Percentiles rank a stretch among this genome's conserved stretches.
These are phyloP conservation scores for Paspalum notatum DNA, from an alignment of 176 grass and related monocot genomes.

Conservation along the genomic window DNA sequence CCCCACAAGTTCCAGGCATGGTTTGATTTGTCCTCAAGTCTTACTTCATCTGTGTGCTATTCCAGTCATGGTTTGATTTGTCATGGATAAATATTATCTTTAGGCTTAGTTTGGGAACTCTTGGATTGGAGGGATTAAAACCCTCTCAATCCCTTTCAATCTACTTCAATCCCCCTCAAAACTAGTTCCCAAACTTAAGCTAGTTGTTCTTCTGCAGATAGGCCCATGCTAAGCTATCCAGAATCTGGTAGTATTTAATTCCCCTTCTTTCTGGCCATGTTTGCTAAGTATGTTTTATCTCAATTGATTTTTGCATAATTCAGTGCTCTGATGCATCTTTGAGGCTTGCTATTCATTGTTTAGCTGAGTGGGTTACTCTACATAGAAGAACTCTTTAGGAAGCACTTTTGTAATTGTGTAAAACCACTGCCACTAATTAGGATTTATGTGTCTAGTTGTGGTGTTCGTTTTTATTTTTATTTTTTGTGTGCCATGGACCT, in stretches of 20 bases:
- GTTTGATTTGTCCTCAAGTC: background rate
- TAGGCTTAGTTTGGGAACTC: too few species aligned
- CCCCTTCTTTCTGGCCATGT: background rate
- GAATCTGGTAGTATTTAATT: background rate
- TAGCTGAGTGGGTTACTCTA: background rate
- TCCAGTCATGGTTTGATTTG: background rate
- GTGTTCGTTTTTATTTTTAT: too few species aligned
- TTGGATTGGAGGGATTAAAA: too few species aligned
- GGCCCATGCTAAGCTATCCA: background rate
- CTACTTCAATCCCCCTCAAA: too few species aligned
- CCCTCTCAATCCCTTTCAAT: too few species aligned
- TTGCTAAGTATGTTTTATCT: background rate
- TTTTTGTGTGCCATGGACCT: too few species aligned
- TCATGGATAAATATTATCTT: background rate
- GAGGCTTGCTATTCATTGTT: background rate
- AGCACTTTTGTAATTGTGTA: too few species aligned
- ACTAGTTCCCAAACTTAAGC: too few species aligned
- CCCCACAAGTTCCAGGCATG: background rate
- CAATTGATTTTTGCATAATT: background rate
- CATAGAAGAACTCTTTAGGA: too few species aligned
- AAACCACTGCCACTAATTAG: too few species aligned
- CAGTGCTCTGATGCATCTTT: background rate
- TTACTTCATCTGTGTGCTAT: too few species aligned
- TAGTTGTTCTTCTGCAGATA: slow-evolving; percentile 11
- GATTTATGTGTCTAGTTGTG: too few species aligned